Evolutionary conservation across 768 basidiomycete genomes (phyloP).

Genomic region (Podaxis sp.): DNA sequence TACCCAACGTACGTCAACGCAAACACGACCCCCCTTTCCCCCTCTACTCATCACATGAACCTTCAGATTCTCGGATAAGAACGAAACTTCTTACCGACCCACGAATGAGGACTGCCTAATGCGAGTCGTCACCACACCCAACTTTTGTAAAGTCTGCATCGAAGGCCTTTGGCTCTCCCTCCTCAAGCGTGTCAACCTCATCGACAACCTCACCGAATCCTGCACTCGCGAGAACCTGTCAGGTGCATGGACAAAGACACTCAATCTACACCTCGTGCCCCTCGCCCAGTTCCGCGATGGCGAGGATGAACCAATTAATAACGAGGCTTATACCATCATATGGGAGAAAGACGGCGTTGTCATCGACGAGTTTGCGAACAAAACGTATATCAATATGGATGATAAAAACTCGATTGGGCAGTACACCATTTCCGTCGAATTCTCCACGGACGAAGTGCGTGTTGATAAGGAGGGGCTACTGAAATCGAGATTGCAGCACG

Average conservation of each 20-base stretch:
- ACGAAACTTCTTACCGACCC: conserved; percentile 70
- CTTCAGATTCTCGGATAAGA: conserved; percentile 56
- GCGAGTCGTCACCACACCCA: conserved; percentile 64
- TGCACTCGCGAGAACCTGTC: conserved; percentile 23
- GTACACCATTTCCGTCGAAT: conserved; percentile 45
- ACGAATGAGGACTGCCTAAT: conserved; percentile 83
- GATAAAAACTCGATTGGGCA: conserved; percentile 31
- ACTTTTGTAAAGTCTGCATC: conserved; percentile 71
- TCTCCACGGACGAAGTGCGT: conserved; percentile 54
- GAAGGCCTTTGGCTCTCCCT: conserved; percentile 74
- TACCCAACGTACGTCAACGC: conserved; percentile 62
- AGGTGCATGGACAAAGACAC: conserved; percentile 22
- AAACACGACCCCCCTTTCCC: neutral
- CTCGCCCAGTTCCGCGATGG: conserved; percentile 49
- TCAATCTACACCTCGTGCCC: conserved; percentile 52
- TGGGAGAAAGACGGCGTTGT: conserved; percentile 49
- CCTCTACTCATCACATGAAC: neutral
- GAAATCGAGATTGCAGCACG: conserved; percentile 14
- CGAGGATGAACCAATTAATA: conserved; percentile 14
- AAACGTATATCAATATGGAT: conserved; percentile 40
- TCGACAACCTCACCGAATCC: conserved; percentile 45
- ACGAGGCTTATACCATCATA: conserved; percentile 43
- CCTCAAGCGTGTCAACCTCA: conserved; percentile 52
- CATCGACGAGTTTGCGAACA: conserved; percentile 44
- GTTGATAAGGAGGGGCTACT: conserved; percentile 32